phyloP scores from a whole-genome alignment of 805 yeast genomes.

The Wickerhamiella musiphila region DNA sequence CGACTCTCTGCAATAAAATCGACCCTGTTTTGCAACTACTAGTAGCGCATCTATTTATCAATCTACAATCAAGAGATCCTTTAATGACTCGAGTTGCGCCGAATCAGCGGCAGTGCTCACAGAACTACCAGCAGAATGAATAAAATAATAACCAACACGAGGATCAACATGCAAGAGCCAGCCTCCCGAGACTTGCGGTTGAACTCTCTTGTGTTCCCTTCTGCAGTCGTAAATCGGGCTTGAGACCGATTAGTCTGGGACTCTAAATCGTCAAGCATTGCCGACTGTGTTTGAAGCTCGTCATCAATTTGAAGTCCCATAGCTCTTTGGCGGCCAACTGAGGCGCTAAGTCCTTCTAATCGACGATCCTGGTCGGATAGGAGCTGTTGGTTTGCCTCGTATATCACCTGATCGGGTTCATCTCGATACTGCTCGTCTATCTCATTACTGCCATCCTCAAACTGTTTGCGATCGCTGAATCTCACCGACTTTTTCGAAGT shows the following conservation, averaged over 20 bases:
- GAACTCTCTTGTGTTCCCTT: conserved; percentile 20
- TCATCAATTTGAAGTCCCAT: conserved; percentile 24
- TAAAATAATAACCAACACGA: conserved; percentile 18
- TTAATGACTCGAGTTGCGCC: too few relatives aligned
- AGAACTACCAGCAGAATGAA: conserved; percentile 18
- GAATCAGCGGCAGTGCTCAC: too few relatives aligned
- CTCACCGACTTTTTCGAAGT: conserved; percentile 1
- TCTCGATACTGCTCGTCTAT: conserved; percentile 4
- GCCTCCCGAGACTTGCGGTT: conserved; percentile 24
- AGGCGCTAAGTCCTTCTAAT: conserved; percentile 20
- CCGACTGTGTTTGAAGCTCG: conserved; percentile 23
- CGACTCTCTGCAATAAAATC: conserved; percentile 13
- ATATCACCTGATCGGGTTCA: conserved; percentile 3
- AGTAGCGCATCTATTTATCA: not conserved
- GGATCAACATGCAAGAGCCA: conserved; percentile 22
- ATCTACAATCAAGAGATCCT: not conserved
- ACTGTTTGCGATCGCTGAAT: conserved; percentile 2
- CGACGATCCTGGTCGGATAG: conserved; percentile 25
- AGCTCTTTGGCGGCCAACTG: conserved; percentile 24
- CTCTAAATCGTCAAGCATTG: conserved; percentile 24
- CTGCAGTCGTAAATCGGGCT: conserved; percentile 20
- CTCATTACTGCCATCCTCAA: too few relatives aligned
- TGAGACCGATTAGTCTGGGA: conserved; percentile 22
- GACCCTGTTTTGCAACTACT: too few relatives aligned
- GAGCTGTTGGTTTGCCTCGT: conserved; percentile 11